Conservation (phyloP, 1,284 basidiomycete species). For the Termitomyces sp. region DNA sequence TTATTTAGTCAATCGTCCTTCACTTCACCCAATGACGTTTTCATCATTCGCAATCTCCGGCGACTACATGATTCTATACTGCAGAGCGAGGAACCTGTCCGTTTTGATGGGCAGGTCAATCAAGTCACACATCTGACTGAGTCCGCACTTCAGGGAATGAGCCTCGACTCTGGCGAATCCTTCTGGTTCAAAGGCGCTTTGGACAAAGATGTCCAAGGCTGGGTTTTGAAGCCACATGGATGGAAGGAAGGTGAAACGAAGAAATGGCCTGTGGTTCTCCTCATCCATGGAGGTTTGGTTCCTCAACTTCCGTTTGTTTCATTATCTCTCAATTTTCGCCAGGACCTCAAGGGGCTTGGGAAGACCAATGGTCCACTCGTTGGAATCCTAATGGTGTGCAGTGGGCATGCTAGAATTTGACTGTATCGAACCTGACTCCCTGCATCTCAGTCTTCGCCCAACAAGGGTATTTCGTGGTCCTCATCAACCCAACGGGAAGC, state of each 20-base stretch:
- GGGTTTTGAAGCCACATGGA: constrained; percentile 74
- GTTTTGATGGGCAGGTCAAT: constrained; percentile 33
- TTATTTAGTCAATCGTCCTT: constrained; percentile 68
- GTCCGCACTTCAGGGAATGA: constrained; percentile 50
- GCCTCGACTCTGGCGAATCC: constrained; percentile 61
- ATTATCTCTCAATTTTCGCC: not conserved
- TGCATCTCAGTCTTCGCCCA: constrained; percentile 58
- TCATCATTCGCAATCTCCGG: constrained; percentile 48
- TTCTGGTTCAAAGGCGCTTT: constrained; percentile 84
- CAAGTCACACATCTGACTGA: constrained; percentile 62
- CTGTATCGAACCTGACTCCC: not conserved
- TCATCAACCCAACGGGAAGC: constrained; percentile 86
- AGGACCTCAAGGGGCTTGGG: constrained; percentile 79
- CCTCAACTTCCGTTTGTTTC: not conserved
- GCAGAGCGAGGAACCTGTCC: constrained; percentile 22
- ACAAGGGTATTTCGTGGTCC: constrained; percentile 81
- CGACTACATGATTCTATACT: constrained; percentile 36
- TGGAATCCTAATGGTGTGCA: constrained; percentile 85
- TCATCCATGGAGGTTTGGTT: constrained; percentile 67
- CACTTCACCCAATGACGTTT: constrained; percentile 71
- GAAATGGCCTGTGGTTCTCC: constrained; percentile 69
- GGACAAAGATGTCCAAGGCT: constrained; percentile 73
- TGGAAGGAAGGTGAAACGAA: constrained; percentile 62
- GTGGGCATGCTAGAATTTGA: not conserved
- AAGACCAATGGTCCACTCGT: constrained; percentile 77